phyloP scores from a whole-genome alignment of 768 basidiomycete genomes.

The Serendipita vermifera region DNA sequence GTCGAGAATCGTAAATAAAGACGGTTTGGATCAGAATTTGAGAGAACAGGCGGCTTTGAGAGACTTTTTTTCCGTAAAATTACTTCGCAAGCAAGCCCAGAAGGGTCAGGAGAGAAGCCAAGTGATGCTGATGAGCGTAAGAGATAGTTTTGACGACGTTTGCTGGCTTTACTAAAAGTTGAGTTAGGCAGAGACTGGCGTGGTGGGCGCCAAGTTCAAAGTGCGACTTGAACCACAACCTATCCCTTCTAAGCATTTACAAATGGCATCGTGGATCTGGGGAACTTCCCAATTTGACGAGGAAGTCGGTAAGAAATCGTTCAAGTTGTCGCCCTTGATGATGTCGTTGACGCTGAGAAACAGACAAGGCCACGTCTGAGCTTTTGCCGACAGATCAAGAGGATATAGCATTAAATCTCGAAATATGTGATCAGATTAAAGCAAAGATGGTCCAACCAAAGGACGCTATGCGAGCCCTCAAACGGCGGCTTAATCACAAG shows the following conservation, averaged over 20 bases:
- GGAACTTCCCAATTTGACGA: conserved; percentile 74
- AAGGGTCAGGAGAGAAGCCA: not conserved
- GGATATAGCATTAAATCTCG: conserved; percentile 86
- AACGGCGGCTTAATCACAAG: conserved; percentile 77
- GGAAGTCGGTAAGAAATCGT: conserved; percentile 48
- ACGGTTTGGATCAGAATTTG: not conserved
- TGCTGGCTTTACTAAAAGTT: not conserved
- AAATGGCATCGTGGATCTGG: conserved; percentile 47
- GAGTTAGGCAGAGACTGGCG: not conserved
- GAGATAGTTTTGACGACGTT: not conserved
- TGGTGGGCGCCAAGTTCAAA: conserved; percentile 3
- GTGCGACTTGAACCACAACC: not conserved
- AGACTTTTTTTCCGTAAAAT: conserved; percentile 1
- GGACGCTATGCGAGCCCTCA: conserved; percentile 78
- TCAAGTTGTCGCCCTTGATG: not conserved
- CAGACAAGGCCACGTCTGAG: conserved; percentile 93
- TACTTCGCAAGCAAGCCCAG: too few relatives aligned
- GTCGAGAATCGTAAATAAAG: not conserved
- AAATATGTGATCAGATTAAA: conserved; percentile 94
- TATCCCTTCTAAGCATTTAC: not conserved
- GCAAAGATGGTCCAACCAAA: conserved; percentile 77
- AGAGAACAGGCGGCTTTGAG: not conserved
- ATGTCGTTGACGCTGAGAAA: conserved; percentile 13
- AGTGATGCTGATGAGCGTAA: not conserved
- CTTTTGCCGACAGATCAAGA: conserved; percentile 68